These are phyloP conservation scores for Pachyrhizus erosus DNA, from an alignment of 306 rosid species.

Conservation along the genomic window DNA sequence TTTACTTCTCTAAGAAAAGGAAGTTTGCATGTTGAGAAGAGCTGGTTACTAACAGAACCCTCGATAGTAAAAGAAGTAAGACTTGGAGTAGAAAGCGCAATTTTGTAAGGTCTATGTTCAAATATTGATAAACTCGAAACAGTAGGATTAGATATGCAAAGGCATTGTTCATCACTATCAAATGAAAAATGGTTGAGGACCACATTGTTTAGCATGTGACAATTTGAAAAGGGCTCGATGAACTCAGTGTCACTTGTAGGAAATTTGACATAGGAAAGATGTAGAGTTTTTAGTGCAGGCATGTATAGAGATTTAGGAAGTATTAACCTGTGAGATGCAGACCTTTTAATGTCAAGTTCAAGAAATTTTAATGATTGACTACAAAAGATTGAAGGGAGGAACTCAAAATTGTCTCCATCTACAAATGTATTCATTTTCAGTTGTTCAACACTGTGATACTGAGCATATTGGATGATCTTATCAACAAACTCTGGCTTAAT, in stretches of 20 bases:
- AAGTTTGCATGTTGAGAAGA: neutral
- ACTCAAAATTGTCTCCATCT: too few relatives aligned
- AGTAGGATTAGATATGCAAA: neutral
- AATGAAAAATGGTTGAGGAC: neutral
- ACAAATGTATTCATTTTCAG: too few relatives aligned
- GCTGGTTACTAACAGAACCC: neutral
- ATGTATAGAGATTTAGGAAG: neutral
- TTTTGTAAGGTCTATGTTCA: neutral
- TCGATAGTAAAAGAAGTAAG: neutral
- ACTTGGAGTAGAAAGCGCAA: neutral
- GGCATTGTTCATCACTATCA: neutral
- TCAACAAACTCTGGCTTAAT: too few relatives aligned
- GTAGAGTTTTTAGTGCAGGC: neutral
- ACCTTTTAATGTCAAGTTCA: neutral
- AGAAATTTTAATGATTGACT: neutral
- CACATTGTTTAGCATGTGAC: neutral
- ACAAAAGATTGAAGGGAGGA: too few relatives aligned
- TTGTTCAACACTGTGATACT: too few relatives aligned
- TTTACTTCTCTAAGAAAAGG: neutral
- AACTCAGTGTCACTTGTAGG: neutral
- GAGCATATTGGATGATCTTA: too few relatives aligned
- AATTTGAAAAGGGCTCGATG: too few relatives aligned
- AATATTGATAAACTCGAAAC: neutral
- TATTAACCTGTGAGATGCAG: neutral
- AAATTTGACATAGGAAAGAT: neutral